These are phyloP conservation scores for Carex scoparia DNA, from an alignment of 176 grass and related monocot genomes.

Conservation along the genomic window DNA sequence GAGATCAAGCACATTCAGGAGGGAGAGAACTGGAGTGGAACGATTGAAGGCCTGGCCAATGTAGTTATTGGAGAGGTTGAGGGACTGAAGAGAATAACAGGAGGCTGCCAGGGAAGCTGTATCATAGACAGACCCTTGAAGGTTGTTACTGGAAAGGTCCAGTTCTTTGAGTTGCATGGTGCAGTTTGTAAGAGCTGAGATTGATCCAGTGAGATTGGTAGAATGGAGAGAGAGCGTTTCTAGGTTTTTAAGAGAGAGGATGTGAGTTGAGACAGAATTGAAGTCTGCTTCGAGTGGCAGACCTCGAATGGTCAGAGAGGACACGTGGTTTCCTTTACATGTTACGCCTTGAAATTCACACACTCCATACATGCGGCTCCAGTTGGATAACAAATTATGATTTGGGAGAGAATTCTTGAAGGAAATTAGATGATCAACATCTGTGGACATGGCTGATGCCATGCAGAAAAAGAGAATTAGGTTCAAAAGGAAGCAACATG, in stretches of 20 bases:
- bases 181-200: conserved; percentile 31
- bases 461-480: neutral
- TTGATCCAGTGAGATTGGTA: conserved; percentile 50
- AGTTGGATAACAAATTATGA: conserved; percentile 28
- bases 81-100: conserved; percentile 31
- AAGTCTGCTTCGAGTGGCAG: conserved; percentile 56
- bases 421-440: conserved; percentile 53
- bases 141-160: conserved; percentile 62
- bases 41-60: conserved; percentile 21
- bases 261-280: conserved; percentile 34
- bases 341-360: conserved; percentile 57
- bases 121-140: conserved; percentile 62
- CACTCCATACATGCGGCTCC: conserved; percentile 29
- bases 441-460: neutral
- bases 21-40: neutral
- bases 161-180: conserved; percentile 37
- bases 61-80: conserved; percentile 58
- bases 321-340: conserved; percentile 46
- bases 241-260: conserved; percentile 53
- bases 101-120: conserved; percentile 28
- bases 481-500: neutral
- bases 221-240: conserved; percentile 49
- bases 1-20: conserved; percentile 48
- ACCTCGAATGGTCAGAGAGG: conserved; percentile 43
- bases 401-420: conserved; percentile 54